Conservation (phyloP, 352 stramenopile genomes). For the Phytophthora lateralis region DNA sequence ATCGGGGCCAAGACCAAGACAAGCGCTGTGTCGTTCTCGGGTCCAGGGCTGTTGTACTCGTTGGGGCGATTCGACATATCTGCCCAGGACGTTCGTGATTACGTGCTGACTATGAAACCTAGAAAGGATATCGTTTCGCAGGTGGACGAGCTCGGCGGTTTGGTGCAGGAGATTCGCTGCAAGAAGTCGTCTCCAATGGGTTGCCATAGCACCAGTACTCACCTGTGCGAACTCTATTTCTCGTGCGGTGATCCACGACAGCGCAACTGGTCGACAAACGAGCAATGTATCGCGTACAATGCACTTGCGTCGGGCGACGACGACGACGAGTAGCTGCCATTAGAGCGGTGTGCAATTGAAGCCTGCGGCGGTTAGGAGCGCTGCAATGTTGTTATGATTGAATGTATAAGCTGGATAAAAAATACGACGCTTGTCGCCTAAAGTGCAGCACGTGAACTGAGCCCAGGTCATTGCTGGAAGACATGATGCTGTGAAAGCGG, state of each 20-base stretch:
- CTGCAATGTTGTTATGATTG: slow-evolving; percentile 19
- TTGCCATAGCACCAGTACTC: slow-evolving; percentile 75
- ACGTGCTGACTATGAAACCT: slow-evolving; percentile 83
- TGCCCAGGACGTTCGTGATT: slow-evolving; percentile 67
- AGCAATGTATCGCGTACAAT: slow-evolving; percentile 63
- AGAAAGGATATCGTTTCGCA: slow-evolving; percentile 78
- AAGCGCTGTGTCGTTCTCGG: slow-evolving; percentile 77
- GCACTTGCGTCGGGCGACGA: slow-evolving; percentile 34
- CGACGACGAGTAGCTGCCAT: slow-evolving; percentile 31
- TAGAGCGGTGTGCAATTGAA: slow-evolving; percentile 15
- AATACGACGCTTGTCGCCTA: slow-evolving; percentile 19
- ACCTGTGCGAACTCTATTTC: slow-evolving; percentile 80
- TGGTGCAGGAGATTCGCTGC: slow-evolving; percentile 83
- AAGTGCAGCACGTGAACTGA: slow-evolving; percentile 4
- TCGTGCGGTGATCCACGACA: slow-evolving; percentile 65
- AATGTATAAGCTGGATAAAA: slow-evolving; percentile 31
- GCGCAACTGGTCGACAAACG: slow-evolving; percentile 67
- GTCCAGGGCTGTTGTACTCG: slow-evolving; percentile 74
- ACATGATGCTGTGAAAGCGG: too few species aligned
- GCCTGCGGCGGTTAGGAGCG: not conserved
- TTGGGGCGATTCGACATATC: slow-evolving; percentile 72
- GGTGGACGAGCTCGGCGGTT: slow-evolving; percentile 75
- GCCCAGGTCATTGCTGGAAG: not conserved
- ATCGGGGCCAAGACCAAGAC: slow-evolving; percentile 76
- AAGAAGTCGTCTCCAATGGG: slow-evolving; percentile 66